Evolutionary conservation across 1,284 basidiomycete genomes (phyloP).

Genomic region (Cryptococcus wingfieldii): DNA sequence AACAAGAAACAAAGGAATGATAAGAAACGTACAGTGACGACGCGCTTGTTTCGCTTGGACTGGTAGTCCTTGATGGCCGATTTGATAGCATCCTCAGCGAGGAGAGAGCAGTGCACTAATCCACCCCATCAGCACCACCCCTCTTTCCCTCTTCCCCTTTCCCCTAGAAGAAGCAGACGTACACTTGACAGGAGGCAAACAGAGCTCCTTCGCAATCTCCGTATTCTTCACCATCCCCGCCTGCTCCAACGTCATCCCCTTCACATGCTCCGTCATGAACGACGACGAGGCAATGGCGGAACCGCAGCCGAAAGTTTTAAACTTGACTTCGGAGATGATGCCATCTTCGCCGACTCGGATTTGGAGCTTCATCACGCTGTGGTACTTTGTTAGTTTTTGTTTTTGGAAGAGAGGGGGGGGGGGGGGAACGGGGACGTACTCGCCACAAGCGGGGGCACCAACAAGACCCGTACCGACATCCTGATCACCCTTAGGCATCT

Average conservation of each 20-base stretch:
- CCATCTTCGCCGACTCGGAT: constrained; percentile 89
- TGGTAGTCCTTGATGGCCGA: constrained; percentile 91
- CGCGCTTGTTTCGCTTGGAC: constrained; percentile 61
- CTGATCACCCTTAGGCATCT: constrained; percentile 81
- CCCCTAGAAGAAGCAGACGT: constrained; percentile 27
- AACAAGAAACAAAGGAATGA: no score
- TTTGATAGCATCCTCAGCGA: constrained; percentile 95
- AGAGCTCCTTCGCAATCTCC: constrained; percentile 95
- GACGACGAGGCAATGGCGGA: constrained; percentile 96
- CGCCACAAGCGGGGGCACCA: constrained; percentile 70
- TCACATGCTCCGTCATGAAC: constrained; percentile 97
- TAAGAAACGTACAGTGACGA: constrained; percentile 1
- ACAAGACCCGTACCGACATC: constrained; percentile 97
- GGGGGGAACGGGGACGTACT: constrained; percentile 28
- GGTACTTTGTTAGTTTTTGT: constrained; percentile 21
- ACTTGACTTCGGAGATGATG: constrained; percentile 96
- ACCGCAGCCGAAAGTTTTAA: constrained; percentile 88
- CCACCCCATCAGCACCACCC: neutral
- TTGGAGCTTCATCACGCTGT: constrained; percentile 98
- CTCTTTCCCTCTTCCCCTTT: neutral
- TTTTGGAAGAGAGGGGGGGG: neutral
- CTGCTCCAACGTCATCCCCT: constrained; percentile 87
- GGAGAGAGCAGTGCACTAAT: constrained; percentile 62
- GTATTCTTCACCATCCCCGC: constrained; percentile 98
- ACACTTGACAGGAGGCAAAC: constrained; percentile 93